Conservation (phyloP, 1,284 basidiomycete species). For the Puccinia hordei region DNA sequence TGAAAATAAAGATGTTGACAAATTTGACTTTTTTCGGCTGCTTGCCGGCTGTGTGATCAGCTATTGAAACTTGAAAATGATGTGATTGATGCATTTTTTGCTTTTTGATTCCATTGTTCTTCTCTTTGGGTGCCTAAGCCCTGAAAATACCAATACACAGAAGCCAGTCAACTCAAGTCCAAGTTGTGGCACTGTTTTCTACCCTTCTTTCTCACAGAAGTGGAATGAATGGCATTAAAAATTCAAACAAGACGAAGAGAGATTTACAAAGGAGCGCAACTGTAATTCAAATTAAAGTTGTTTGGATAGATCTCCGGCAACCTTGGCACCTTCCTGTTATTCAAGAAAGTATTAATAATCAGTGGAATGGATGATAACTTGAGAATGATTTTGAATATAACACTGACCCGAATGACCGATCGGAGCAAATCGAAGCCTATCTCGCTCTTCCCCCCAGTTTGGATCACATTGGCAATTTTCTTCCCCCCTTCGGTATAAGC, state of each 20-base stretch:
- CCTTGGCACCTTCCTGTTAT: slow-evolving; percentile 32
- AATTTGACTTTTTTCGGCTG: no score
- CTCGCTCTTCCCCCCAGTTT: slow-evolving; percentile 49
- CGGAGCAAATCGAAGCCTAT: slow-evolving; percentile 40
- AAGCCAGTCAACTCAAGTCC: background rate
- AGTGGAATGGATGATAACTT: background rate
- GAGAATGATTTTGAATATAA: background rate
- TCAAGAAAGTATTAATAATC: slow-evolving; percentile 5
- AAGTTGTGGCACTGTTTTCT: background rate
- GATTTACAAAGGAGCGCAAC: background rate
- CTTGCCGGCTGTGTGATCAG: no score
- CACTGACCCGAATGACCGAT: slow-evolving; percentile 42
- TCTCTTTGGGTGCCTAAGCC: no score
- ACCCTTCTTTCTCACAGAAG: background rate
- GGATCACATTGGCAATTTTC: slow-evolving; percentile 45
- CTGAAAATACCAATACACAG: no score
- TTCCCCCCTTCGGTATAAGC: slow-evolving; percentile 41
- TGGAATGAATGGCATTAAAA: background rate
- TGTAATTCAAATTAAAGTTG: background rate
- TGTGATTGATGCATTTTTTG: no score
- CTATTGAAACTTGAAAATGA: no score
- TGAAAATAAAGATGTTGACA: no score
- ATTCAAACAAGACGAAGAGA: background rate
- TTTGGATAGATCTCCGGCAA: slow-evolving; percentile 33
- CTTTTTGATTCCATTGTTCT: no score